Conservation (phyloP, 306 rosid species). For the Vigna unguiculata region DNA sequence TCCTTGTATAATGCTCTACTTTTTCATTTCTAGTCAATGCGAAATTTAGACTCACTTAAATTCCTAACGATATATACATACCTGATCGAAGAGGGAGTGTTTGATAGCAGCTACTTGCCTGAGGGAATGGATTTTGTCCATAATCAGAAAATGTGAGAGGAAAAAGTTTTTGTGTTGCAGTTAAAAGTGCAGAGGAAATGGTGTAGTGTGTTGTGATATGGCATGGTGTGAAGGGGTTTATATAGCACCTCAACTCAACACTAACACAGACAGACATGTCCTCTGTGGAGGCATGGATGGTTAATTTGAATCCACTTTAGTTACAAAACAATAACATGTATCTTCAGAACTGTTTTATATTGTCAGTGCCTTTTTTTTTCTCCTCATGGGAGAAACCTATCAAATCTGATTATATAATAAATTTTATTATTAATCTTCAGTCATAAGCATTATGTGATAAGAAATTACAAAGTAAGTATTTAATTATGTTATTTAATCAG, state of each 20-base stretch:
- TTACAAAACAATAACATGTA: too few species aligned
- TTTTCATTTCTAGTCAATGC: too few species aligned
- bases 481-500: neutral
- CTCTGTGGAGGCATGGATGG: too few species aligned
- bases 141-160: neutral
- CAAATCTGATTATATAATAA: neutral
- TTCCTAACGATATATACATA: too few species aligned
- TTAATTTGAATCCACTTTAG: too few species aligned
- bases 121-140: conserved; percentile 67
- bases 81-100: conserved; percentile 93
- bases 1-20: too few species aligned
- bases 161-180: neutral
- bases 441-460: neutral
- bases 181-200: conserved; percentile 14
- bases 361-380: too few species aligned
- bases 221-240: conserved; percentile 39
- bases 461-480: neutral
- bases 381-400: too few species aligned
- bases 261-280: too few species aligned
- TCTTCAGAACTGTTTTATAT: too few species aligned
- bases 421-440: neutral
- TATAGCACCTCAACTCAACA: conserved; percentile 30
- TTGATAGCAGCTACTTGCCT: conserved; percentile 68
- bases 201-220: neutral
- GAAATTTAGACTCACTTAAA: too few species aligned